Base-by-base conservation (phyloP, 202 grass and related monocot species). In the Dendrocalamus latiflorus region DNA sequence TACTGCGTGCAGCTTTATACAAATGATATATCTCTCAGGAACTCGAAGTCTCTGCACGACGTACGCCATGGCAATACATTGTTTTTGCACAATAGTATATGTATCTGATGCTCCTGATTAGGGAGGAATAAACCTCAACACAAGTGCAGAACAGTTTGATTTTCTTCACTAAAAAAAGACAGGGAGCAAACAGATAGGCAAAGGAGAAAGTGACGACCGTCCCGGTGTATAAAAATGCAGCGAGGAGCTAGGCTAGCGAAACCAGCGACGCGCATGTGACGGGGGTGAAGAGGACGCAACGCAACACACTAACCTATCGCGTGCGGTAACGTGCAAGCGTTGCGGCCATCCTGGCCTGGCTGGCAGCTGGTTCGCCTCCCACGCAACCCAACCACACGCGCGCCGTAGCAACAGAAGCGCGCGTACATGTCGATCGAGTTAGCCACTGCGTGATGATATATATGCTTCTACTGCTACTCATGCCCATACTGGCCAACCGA, bases 221-320 rank as follows among this genome's bases (percentile, higher is more conserved):
- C 5, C 2, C 38, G 54, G 53, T 12, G 34, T 61, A 60, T 53
- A 47, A 58, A 75, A 77, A 48, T 12, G 39, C 72, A 55, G 64
- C 34, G 53, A 64, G 24, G 81, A 24, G 26, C 26, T 28, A 28
- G 1, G 49, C 62, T 9, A 15, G 64, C 38, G 25, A 47, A 60
- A 14, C 28, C 53, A 41, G 38, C 26, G 63, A 70, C 63, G 41
- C n/a, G 65, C 66, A 72, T 79, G 83, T 61, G 83, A 42, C 18
- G 15, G 15, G 21, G 15, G 9, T 14, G 64, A 20, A 20, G 24
- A 30, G 21, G 43, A 70, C 41, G 41, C n/a, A 21, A 11, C 63
- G 18, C 63, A n/a, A 5, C 37, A 21, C 21, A 60, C 63, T 4
- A 9, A 15, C 16, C 34, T n/a, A 18, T 39, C 3, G 34, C 61